Evolutionary conservation across 139 green algal species (phyloP).

Genomic region (Medakamo hakoo): DNA sequence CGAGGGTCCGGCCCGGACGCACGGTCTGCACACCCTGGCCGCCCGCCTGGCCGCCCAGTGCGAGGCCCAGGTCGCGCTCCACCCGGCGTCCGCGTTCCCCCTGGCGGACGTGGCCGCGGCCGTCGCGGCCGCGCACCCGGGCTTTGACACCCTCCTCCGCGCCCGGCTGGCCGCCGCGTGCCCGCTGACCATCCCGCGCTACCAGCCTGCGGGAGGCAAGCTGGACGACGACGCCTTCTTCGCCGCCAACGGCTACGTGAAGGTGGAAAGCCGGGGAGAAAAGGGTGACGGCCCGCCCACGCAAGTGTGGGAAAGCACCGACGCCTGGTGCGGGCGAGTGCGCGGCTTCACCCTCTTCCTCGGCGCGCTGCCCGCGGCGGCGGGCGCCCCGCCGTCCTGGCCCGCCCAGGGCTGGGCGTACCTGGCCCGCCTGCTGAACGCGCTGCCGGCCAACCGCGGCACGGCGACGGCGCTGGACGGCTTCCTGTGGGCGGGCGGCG

Average conservation of each 20-base stretch:
- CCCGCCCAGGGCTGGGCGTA: slow-evolving; percentile 4
- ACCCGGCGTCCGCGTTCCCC: slow-evolving; percentile 11
- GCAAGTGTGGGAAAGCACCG: not conserved
- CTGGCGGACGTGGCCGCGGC: slow-evolving; percentile 4
- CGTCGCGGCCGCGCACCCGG: slow-evolving; percentile 1
- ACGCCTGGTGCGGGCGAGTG: not conserved
- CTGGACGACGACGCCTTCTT: slow-evolving; percentile 1
- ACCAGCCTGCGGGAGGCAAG: slow-evolving; percentile 5
- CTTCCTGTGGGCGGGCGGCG: slow-evolving; percentile 8
- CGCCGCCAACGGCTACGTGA: slow-evolving; percentile 4
- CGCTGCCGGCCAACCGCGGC: slow-evolving; percentile 5
- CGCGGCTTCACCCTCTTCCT: not conserved
- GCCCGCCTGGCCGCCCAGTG: slow-evolving; percentile 10
- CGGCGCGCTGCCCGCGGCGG: not conserved
- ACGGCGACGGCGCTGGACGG: slow-evolving; percentile 7
- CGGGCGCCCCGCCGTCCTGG: slow-evolving; percentile 2
- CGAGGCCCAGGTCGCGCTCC: slow-evolving; percentile 10
- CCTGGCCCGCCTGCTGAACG: slow-evolving; percentile 9
- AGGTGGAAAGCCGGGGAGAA: slow-evolving; percentile 4
- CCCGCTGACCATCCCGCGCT: slow-evolving; percentile 10
- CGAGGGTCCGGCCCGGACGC: not conserved
- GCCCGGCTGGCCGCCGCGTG: slow-evolving; percentile 11
- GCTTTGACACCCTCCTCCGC: slow-evolving; percentile 1
- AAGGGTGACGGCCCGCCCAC: slow-evolving; percentile 1
- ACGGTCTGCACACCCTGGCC: slow-evolving; percentile 4